Evolutionary conservation across 257 asterid species (phyloP).

Genomic region (Echium plantagineum): DNA sequence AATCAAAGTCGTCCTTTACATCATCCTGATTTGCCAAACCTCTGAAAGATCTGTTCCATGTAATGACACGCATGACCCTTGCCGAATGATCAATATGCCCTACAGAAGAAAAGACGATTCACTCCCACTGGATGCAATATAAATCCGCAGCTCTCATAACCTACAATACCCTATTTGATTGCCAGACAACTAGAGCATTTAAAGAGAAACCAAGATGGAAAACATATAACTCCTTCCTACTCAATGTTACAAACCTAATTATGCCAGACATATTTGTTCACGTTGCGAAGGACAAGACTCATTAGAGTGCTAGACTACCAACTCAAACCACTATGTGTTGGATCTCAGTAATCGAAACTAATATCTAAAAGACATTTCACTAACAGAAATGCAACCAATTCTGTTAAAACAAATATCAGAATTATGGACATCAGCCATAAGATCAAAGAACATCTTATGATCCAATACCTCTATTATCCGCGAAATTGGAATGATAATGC

Average conservation of each 20-base stretch:
- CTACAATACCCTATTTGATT: background rate
- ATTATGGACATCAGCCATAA: background rate
- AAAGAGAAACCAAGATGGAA: slow-evolving; percentile 3
- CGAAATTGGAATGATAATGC: slow-evolving; percentile 93
- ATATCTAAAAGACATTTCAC: background rate
- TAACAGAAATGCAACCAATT: background rate
- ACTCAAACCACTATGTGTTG: background rate
- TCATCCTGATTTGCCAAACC: slow-evolving; percentile 52
- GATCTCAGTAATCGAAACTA: background rate
- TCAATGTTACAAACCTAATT: background rate
- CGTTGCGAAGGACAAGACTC: too few species aligned
- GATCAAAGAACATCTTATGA: background rate
- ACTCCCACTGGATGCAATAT: background rate
- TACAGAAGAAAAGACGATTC: slow-evolving; percentile 17
- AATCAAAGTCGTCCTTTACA: slow-evolving; percentile 62
- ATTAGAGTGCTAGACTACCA: background rate
- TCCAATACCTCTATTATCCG: slow-evolving; percentile 67
- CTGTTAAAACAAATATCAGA: background rate
- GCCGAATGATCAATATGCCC: slow-evolving; percentile 91
- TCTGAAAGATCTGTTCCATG: slow-evolving; percentile 91
- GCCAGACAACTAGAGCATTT: background rate
- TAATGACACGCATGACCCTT: slow-evolving; percentile 92
- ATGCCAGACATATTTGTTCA: too few species aligned
- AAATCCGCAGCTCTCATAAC: background rate
- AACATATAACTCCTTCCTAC: background rate